Conservation (phyloP, 352 stramenopile species). For the Phytophthora idaei region DNA sequence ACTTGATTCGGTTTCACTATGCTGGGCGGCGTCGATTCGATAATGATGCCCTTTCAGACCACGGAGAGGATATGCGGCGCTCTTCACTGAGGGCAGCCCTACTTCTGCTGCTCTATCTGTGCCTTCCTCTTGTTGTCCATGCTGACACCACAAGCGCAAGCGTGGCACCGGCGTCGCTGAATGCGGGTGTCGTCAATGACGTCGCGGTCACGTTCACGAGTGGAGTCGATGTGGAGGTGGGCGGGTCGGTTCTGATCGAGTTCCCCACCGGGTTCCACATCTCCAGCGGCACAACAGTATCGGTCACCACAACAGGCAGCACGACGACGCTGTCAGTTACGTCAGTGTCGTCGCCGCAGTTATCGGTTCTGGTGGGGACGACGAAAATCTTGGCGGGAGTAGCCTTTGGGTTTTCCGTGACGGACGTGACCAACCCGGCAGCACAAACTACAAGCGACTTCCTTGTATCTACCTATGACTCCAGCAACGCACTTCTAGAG, state of each 20-base stretch:
- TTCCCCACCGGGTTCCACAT: slow-evolving; percentile 45
- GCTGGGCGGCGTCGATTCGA: background rate
- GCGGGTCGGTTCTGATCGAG: slow-evolving; percentile 30
- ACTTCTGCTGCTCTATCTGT: slow-evolving; percentile 10
- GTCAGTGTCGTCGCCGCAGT: slow-evolving; percentile 20
- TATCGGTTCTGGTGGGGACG: slow-evolving; percentile 30
- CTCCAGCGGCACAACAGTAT: slow-evolving; percentile 11
- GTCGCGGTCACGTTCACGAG: slow-evolving; percentile 38
- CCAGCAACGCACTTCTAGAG: slow-evolving; percentile 17
- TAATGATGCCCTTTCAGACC: slow-evolving; percentile 12
- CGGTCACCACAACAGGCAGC: slow-evolving; percentile 12
- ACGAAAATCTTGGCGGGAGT: slow-evolving; percentile 21
- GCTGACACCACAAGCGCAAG: slow-evolving; percentile 30
- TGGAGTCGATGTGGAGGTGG: slow-evolving; percentile 28
- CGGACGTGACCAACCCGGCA: slow-evolving; percentile 41
- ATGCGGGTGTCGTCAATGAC: slow-evolving; percentile 26
- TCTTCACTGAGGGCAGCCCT: background rate
- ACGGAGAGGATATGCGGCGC: slow-evolving; percentile 16
- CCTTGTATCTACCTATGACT: slow-evolving; percentile 32
- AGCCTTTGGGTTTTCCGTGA: slow-evolving; percentile 39
- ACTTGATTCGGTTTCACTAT: no score
- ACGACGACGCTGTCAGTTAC: slow-evolving; percentile 40
- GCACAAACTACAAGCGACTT: slow-evolving; percentile 27
- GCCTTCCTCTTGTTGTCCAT: background rate
- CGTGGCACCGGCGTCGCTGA: slow-evolving; percentile 30